phyloP scores from a whole-genome alignment of 1,139 yeast species.

The Protomyces arabidopsidicola region DNA sequence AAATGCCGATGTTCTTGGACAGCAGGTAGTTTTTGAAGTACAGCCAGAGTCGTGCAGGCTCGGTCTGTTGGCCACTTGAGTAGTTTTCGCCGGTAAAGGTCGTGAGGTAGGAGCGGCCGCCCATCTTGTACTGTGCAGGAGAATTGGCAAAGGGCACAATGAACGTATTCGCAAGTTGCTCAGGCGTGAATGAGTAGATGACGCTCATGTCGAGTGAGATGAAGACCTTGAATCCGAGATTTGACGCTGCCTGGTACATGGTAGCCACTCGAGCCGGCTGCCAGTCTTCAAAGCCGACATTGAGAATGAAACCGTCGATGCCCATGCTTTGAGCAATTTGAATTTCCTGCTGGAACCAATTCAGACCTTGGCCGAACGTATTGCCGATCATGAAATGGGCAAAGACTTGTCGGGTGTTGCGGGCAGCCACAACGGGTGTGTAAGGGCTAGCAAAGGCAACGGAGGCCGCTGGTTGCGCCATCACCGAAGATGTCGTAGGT shows the following conservation, averaged over 20 bases:
- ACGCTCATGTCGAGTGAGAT: constrained; percentile 23
- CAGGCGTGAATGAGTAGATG: constrained; percentile 3
- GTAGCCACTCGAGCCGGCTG: constrained; percentile 13
- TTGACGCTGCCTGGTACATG: constrained; percentile 28
- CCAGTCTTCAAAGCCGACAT: constrained; percentile 29
- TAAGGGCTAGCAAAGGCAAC: not conserved
- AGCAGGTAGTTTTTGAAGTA: constrained; percentile 27
- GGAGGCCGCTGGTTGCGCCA: not conserved
- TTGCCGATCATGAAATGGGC: constrained; percentile 32
- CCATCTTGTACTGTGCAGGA: constrained; percentile 16
- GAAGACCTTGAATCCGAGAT: constrained; percentile 19
- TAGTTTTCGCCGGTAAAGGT: constrained; percentile 28
- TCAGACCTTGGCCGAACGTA: not conserved
- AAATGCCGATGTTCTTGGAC: constrained; percentile 9
- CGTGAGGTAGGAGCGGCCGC: constrained; percentile 23
- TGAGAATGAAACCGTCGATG: constrained; percentile 30
- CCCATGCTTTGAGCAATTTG: constrained; percentile 23
- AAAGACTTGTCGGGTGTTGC: constrained; percentile 24
- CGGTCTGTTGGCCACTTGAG: constrained; percentile 6
- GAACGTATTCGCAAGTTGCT: constrained; percentile 1
- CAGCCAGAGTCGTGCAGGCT: constrained; percentile 23
- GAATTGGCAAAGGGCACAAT: constrained; percentile 16
- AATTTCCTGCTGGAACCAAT: constrained; percentile 20
- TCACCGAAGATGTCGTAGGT: not conserved
- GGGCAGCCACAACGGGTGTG: constrained; percentile 12